phyloP scores from a whole-genome alignment of 2,329 filamentous ascomycete genomes.

The Aspergillus chevalieri region DNA sequence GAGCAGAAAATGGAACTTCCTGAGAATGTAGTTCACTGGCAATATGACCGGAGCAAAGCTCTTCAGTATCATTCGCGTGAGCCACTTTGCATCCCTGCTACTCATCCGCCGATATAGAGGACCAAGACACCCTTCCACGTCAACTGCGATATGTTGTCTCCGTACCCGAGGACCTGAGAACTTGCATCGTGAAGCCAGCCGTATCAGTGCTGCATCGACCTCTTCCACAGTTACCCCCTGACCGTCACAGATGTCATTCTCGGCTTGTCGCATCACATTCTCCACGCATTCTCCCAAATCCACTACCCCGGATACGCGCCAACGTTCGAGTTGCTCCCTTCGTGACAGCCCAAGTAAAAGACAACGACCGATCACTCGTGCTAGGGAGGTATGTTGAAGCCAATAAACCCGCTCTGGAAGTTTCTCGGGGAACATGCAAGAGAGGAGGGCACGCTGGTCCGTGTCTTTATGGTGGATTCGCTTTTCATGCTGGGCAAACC shows the following conservation, averaged over 20 bases:
- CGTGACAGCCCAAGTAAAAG: constrained; percentile 61
- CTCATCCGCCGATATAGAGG: constrained; percentile 55
- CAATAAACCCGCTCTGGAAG: constrained; percentile 73
- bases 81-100: constrained; percentile 76
- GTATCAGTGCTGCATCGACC: constrained; percentile 60
- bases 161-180: constrained; percentile 65
- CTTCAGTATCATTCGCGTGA: constrained; percentile 74
- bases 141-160: constrained; percentile 28
- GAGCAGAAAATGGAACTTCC: constrained; percentile 61
- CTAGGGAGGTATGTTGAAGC: constrained; percentile 56
- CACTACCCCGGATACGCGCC: constrained; percentile 52
- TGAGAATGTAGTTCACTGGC: constrained; percentile 51
- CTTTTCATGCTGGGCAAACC: constrained; percentile 62
- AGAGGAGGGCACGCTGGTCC: constrained; percentile 61
- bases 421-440: constrained; percentile 68
- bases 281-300: constrained; percentile 71
- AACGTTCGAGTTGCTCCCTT: constrained; percentile 56
- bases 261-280: constrained; percentile 56
- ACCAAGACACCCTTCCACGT: constrained; percentile 46
- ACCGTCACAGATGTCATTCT: constrained; percentile 31
- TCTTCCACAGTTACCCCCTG: constrained; percentile 61
- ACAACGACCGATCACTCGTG: constrained; percentile 61
- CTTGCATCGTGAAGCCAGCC: constrained; percentile 60
- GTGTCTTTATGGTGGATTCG: constrained; percentile 53
- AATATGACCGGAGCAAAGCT: constrained; percentile 63